Base-by-base conservation (phyloP, 1,284 basidiomycete genomes). In the Erythrobasidium hasegawianum region DNA sequence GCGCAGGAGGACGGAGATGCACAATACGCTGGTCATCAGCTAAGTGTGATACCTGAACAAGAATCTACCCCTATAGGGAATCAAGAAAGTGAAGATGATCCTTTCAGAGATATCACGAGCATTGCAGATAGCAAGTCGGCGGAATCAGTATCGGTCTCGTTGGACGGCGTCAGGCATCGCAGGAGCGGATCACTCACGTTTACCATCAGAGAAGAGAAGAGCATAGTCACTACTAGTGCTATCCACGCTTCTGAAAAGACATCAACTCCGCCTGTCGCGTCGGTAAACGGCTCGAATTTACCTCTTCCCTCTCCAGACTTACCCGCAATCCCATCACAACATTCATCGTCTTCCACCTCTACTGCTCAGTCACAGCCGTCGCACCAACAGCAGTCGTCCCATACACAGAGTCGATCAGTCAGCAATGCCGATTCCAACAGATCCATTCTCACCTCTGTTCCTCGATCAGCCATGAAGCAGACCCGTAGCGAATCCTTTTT, bases 51-150 rank as follows among this genome's bases (percentile, higher is more conserved):
- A 1, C 61, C 61, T 9, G 41, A 54, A 18, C 52, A 64, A 39
- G 61, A 64, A 11, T 13, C 38, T 14, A 33, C 5, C 11, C 61
- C 61, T 18, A 75, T 71, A 67, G 72, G 64, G 73, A 71, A 58
- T 69, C 72, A 52, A 69, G 70, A 38, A 72, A 80, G 75, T 61
- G 90, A 87, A 72, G 88, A 87, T 70, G 90, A 92, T 79, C 87
- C 88, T 14, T 95, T 95, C 77, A 84, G 84, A 47, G 90, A 91
- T 70, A 87, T 94, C 66, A 90, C 93, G 74, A 90, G 89, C 71
- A 76, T 90, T 38, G 29, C 16, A 18, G 54, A 64, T 26, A 22
- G 50, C 50, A 14, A 27, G 3, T 22, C 54, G 11, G 43, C 20
- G 43, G 43, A 26, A 24, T 52, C 45, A 20, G 47, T 54, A 20